Percentiles rank a stretch among this genome's conserved stretches.
These are phyloP conservation scores for Cystofilobasidium bisporidii DNA, from an alignment of 768 basidiomycete species.

Conservation along the genomic window DNA sequence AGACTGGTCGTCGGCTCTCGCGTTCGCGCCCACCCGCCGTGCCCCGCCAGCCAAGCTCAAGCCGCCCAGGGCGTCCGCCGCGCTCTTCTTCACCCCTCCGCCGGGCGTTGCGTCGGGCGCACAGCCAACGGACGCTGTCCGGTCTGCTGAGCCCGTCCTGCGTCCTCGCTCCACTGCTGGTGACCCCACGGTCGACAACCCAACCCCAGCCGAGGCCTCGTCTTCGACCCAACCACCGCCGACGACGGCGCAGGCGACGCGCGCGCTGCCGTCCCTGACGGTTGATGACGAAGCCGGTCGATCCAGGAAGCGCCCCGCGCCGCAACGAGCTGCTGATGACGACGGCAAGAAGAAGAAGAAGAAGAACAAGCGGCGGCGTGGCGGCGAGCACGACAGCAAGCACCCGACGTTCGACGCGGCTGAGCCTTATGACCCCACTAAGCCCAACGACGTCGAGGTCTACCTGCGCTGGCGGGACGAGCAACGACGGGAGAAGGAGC, in stretches of 20 bases:
- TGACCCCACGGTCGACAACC: neutral
- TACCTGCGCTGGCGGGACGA: slow-evolving; percentile 71
- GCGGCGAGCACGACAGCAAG: neutral
- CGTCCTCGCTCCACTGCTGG: neutral
- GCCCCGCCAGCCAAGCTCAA: slow-evolving; percentile 49
- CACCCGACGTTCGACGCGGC: slow-evolving; percentile 15
- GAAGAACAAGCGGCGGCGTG: neutral
- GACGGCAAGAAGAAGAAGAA: slow-evolving; percentile 55
- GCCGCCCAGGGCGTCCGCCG: slow-evolving; percentile 55
- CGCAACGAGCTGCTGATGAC: slow-evolving; percentile 36
- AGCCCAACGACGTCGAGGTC: slow-evolving; percentile 82
- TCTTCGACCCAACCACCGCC: too few relatives aligned
- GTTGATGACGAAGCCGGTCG: slow-evolving; percentile 83
- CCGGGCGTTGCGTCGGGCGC: slow-evolving; percentile 11
- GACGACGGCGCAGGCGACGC: neutral
- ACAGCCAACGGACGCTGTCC: slow-evolving; percentile 18
- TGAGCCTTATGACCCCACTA: slow-evolving; percentile 58
- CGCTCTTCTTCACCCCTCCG: slow-evolving; percentile 31
- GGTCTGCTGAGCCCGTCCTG: slow-evolving; percentile 8
- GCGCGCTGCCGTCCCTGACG: slow-evolving; percentile 63
- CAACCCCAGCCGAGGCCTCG: neutral
- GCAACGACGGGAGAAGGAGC: slow-evolving; percentile 53
- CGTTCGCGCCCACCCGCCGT: slow-evolving; percentile 73
- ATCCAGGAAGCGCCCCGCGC: slow-evolving; percentile 43
- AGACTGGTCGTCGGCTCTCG: slow-evolving; percentile 86